Conservation (phyloP, 1,284 basidiomycete genomes). For the Leccinum subrobustum region DNA sequence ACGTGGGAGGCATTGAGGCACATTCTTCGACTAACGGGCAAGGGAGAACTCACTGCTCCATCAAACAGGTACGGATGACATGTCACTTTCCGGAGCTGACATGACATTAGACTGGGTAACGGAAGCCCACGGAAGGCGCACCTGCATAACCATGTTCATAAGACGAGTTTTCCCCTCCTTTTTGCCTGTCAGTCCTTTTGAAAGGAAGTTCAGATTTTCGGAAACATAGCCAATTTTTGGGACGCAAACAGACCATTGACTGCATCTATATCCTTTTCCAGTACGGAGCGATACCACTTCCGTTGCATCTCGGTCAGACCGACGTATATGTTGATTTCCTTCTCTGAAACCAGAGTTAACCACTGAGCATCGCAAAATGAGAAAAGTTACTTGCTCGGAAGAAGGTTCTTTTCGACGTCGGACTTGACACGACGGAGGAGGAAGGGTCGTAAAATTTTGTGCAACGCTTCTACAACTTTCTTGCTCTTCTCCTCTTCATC, state of each 20-base stretch:
- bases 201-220: not conserved
- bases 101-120: constrained; percentile 4
- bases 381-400: constrained; percentile 68
- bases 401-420: constrained; percentile 94
- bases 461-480: constrained; percentile 95
- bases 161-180: constrained; percentile 98
- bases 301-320: constrained; percentile 98
- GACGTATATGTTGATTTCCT: constrained; percentile 99
- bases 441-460: constrained; percentile 96
- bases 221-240: not conserved
- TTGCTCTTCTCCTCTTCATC: constrained; percentile 87
- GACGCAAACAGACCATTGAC: constrained; percentile 71
- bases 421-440: constrained; percentile 93
- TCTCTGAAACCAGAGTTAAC: constrained; percentile 54
- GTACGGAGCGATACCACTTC: constrained; percentile 94
- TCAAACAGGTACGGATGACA: constrained; percentile 88
- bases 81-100: constrained; percentile 72
- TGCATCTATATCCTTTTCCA: constrained; percentile 99
- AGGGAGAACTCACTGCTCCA: constrained; percentile 60
- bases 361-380: not conserved
- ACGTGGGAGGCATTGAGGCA: not conserved
- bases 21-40: not conserved
- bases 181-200: constrained; percentile 81
- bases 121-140: constrained; percentile 35
- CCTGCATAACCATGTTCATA: constrained; percentile 99